Evolutionary conservation across 768 basidiomycete species (phyloP), one percentile per base, ranked within the genome.

Genomic region (Kwoniella mangroviensis): DNA sequence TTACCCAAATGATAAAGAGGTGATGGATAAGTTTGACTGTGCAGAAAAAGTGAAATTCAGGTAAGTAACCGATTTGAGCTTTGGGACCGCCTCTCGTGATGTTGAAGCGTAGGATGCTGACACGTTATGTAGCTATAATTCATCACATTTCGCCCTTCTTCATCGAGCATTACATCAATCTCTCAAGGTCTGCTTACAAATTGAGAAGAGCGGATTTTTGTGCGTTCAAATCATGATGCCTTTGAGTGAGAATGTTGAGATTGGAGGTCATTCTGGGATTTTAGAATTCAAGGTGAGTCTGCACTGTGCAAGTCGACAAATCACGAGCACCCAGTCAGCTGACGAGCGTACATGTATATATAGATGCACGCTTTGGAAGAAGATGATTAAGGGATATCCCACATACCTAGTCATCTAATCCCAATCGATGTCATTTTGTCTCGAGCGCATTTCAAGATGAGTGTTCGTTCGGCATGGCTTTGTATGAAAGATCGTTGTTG

Each of bases 181-280:
- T 0, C 89, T 89, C 24, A 97, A 97, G 79, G 92, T 94, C 2
- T 95, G 93, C 0, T 82, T 98, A 54, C 87, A 94, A 42, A 93
- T 97, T 22, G 92, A 95, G 74, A 86, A 87, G 22, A 88, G 89
- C 63, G 96, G 96, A 0, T 83, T 94, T 54, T 84, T 98, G 45
- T 92, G 92, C 76, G 83, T 98, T 69, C 96, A 98, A 76, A 92
- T 97, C 82, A 86, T 97, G 73, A 94, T 97, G 87, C 90, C 87
- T 40, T 80, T 86, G 1, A 85, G 84, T 59, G 84, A 86, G 83
- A 22, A 84, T 83, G 22, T 84, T 45, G 45, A 19, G 10, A 42
- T 70, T 1, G 80, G 78, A 40, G 74, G 70, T 19, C 73, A 86
- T 60, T 86, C 89, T 63, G 92, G 89, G 0, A 94, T 94, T 75